A percentile compares a stretch with the other conserved stretches of the same genome.
Evolutionary conservation across 352 stramenopile genomes (phyloP).

Genomic region (Globisporangium canariense): DNA sequence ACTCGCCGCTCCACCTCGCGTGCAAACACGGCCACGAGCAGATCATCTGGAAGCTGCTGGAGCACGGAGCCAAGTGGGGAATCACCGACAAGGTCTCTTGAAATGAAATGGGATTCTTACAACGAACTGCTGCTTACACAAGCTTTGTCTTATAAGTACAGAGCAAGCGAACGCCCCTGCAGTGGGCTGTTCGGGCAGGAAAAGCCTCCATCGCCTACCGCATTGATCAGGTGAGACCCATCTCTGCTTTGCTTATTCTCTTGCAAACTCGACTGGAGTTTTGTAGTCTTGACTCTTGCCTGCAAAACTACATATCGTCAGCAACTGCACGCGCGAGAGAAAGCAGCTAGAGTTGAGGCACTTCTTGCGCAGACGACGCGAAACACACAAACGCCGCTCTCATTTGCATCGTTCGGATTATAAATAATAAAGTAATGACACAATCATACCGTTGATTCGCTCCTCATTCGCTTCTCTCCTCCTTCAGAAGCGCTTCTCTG

Average conservation of each 20-base stretch:
- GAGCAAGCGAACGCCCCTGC: conserved; percentile 62
- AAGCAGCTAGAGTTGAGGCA: conserved; percentile 16
- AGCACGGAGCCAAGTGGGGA: conserved; percentile 56
- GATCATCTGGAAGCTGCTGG: conserved; percentile 61
- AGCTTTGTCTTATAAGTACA: conserved; percentile 4
- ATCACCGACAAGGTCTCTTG: conserved; percentile 46
- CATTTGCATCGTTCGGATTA: conserved; percentile 37
- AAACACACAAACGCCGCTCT: conserved; percentile 14
- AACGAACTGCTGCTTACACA: neutral
- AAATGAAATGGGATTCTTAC: too few relatives aligned
- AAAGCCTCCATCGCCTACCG: conserved; percentile 72
- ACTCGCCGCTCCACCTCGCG: conserved; percentile 71
- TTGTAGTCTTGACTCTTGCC: neutral
- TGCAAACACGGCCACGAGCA: conserved; percentile 62
- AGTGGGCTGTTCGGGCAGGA: conserved; percentile 64
- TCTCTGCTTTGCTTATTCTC: neutral
- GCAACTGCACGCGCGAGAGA: conserved; percentile 51
- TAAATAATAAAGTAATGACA: conserved; percentile 39
- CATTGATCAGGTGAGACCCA: conserved; percentile 51
- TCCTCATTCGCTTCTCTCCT: conserved; percentile 7
- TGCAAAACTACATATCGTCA: conserved; percentile 4
- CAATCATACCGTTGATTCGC: conserved; percentile 2
- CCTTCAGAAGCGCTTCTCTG: conserved; percentile 11
- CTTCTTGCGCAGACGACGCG: conserved; percentile 5
- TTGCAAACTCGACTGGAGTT: neutral